These are phyloP conservation scores for Dendrobium officinale DNA, from an alignment of 106 monocot species.

Conservation along the genomic window DNA sequence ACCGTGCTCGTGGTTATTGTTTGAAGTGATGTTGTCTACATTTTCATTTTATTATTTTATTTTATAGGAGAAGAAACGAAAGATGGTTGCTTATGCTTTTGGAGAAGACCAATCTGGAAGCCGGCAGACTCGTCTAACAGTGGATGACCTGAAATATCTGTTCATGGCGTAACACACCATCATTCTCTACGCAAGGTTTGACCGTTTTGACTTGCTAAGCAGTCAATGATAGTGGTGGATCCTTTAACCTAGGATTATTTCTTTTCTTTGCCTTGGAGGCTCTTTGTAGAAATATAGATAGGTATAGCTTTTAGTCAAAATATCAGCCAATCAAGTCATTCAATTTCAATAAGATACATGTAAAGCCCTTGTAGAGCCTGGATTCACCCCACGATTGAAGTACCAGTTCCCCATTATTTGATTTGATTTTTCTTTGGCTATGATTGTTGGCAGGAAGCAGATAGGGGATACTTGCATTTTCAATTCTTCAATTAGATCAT, in stretches of 20 bases:
- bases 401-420: not conserved
- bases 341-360: not conserved
- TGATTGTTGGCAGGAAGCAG: not conserved
- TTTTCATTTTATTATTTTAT: not conserved
- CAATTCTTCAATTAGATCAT: not conserved
- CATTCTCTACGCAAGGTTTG: conserved; percentile 3
- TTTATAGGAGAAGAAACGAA: conserved; percentile 71
- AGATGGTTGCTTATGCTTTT: conserved; percentile 93
- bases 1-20: not conserved
- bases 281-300: not conserved
- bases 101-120: conserved; percentile 81
- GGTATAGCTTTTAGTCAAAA: not conserved
- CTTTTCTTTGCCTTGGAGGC: not conserved
- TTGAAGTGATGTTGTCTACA: not conserved
- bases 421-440: not conserved
- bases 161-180: conserved; percentile 38
- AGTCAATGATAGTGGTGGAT: not conserved
- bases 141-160: conserved; percentile 82
- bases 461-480: not conserved
- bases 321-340: not conserved
- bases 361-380: not conserved
- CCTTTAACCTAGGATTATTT: conserved; percentile 1
- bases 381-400: not conserved
- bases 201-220: not conserved
- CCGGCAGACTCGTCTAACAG: conserved; percentile 67